These are phyloP conservation scores for Gillenia trifoliata DNA, from an alignment of 306 rosid genomes.

Conservation along the genomic window DNA sequence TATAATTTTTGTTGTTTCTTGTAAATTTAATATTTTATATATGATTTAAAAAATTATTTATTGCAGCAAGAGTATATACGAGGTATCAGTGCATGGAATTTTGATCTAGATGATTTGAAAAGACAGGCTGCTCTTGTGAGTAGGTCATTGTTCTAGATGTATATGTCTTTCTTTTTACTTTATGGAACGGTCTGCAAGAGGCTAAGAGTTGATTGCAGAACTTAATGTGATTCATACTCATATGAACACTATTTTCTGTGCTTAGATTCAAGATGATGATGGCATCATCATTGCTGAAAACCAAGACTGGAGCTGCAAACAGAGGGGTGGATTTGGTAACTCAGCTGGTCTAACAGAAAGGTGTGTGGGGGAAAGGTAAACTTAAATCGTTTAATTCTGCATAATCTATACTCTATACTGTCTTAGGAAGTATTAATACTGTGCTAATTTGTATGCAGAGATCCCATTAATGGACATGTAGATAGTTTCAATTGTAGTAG, in stretches of 20 bases:
- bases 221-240: background rate
- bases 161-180: background rate
- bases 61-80: constrained; percentile 73
- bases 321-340: constrained; percentile 18
- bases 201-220: background rate
- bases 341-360: constrained; percentile 24
- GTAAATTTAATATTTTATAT: background rate
- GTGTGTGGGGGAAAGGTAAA: constrained; percentile 11
- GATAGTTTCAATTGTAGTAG: constrained; percentile 36
- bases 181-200: background rate
- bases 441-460: constrained; percentile 36
- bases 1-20: background rate
- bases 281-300: constrained; percentile 38
- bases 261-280: constrained; percentile 60
- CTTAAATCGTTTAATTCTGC: background rate
- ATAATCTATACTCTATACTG: background rate
- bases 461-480: constrained; percentile 45
- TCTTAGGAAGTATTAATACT: background rate
- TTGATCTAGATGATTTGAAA: constrained; percentile 72
- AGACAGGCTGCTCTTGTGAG: constrained; percentile 79
- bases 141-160: constrained; percentile 24
- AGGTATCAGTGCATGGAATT: constrained; percentile 87
- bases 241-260: constrained; percentile 5
- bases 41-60: background rate
- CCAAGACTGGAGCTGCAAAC: constrained; percentile 32